Percentiles rank a stretch among this genome's conserved stretches.
Evolutionary conservation across 441 rosid species (phyloP).

Genomic region (Omphalea diandra): DNA sequence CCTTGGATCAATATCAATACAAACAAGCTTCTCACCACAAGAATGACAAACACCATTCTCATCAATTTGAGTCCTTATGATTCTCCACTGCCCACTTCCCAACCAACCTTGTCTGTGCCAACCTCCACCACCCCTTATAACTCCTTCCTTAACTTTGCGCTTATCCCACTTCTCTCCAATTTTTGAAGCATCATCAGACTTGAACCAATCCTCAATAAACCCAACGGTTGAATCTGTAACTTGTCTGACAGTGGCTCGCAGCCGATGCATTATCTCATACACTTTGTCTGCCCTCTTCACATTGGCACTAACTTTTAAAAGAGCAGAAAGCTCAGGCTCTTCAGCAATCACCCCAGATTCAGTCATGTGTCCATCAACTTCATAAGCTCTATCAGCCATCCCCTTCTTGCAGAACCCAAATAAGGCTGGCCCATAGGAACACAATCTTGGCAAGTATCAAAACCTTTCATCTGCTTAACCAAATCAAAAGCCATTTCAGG

Average conservation of each 20-base stretch:
- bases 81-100: constrained; percentile 77
- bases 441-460: constrained; percentile 60
- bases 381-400: constrained; percentile 64
- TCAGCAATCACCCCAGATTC: constrained; percentile 68
- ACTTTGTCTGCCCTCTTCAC: constrained; percentile 53
- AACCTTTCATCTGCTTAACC: constrained; percentile 71
- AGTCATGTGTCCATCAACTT: constrained; percentile 75
- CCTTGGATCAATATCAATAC: constrained; percentile 84
- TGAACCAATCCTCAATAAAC: constrained; percentile 72
- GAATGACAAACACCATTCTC: constrained; percentile 63
- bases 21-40: constrained; percentile 82
- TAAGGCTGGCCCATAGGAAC: constrained; percentile 85
- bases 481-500: constrained; percentile 87
- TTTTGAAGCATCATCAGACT: constrained; percentile 53
- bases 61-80: constrained; percentile 60
- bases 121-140: constrained; percentile 86
- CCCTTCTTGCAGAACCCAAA: constrained; percentile 70
- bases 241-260: constrained; percentile 73
- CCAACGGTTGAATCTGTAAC: constrained; percentile 60
- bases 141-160: constrained; percentile 49
- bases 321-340: constrained; percentile 83
- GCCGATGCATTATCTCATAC: constrained; percentile 68
- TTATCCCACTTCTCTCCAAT: constrained; percentile 66
- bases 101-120: constrained; percentile 99
- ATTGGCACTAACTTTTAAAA: constrained; percentile 61